A percentile compares a stretch with the other conserved stretches of the same genome.
phyloP scores from a whole-genome alignment of 2,329 filamentous ascomycete species.

The Stagonosporopsis cucurbitacearum region DNA sequence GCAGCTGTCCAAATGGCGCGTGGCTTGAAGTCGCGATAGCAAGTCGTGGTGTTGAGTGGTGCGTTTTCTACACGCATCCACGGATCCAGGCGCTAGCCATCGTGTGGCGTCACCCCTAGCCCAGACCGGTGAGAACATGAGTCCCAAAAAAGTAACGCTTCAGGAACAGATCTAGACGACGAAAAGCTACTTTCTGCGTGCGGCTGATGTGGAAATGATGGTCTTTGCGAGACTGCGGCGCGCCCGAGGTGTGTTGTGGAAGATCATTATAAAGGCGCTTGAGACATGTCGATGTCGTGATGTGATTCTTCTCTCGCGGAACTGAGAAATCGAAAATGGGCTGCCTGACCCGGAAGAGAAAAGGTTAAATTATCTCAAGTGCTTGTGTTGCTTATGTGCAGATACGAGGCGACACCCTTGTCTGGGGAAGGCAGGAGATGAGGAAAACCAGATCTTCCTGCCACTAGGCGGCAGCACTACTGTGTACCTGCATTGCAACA shows the following conservation, averaged over 20 bases:
- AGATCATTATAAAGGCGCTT: not conserved
- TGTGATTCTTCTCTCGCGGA: not conserved
- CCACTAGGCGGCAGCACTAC: not conserved
- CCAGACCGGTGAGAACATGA: constrained; percentile 5
- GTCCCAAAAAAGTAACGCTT: constrained; percentile 10
- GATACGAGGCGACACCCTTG: constrained; percentile 11
- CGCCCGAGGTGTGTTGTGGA: not conserved
- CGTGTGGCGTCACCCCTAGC: constrained; percentile 14
- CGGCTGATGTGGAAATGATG: constrained; percentile 17
- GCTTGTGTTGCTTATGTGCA: constrained; percentile 16
- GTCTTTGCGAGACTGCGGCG: not conserved
- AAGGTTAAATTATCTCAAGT: constrained; percentile 1
- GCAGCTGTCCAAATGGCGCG: constrained; percentile 25
- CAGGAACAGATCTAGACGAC: constrained; percentile 15
- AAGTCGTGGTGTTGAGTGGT: constrained; percentile 21
- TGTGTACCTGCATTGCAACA: not conserved
- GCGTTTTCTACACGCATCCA: constrained; percentile 5
- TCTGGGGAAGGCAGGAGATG: constrained; percentile 1
- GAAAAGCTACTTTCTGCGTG: constrained; percentile 1
- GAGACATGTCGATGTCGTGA: not conserved
- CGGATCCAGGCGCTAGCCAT: constrained; percentile 2
- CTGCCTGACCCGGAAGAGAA: not conserved
- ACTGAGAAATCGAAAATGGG: not conserved
- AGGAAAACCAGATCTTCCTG: constrained; percentile 1
- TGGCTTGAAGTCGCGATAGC: constrained; percentile 20